phyloP scores from a whole-genome alignment of 2,329 filamentous ascomycete species.

The Aspergillus sp. region DNA sequence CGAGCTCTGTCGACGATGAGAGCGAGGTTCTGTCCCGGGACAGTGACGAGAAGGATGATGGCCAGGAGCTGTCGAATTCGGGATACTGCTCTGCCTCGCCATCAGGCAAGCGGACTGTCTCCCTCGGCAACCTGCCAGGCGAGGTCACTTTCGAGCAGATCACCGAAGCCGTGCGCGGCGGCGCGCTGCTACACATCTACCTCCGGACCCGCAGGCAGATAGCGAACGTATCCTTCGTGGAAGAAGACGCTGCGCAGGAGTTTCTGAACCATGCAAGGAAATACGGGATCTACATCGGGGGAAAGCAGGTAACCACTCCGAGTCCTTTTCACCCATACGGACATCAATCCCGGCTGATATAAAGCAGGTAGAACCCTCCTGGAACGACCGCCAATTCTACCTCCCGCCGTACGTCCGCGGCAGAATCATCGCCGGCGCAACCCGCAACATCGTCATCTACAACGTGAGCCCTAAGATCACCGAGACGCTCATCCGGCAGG shows the following conservation, averaged over 20 bases:
- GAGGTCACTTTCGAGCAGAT: conserved; percentile 58
- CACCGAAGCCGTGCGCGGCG: conserved; percentile 56
- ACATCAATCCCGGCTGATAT: too few relatives aligned
- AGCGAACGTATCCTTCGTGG: conserved; percentile 61
- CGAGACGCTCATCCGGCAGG: conserved; percentile 55
- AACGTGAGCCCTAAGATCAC: conserved; percentile 51
- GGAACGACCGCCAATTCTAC: conserved; percentile 62
- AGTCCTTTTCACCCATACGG: conserved; percentile 1
- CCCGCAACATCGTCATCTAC: conserved; percentile 63
- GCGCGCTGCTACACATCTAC: conserved; percentile 59
- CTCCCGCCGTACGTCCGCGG: conserved; percentile 54
- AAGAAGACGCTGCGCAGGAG: conserved; percentile 50
- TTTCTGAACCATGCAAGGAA: conserved; percentile 58
- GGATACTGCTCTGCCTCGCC: conserved; percentile 9
- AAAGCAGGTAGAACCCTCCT: conserved; percentile 58
- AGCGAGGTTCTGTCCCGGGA: conserved; percentile 12
- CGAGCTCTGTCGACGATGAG: conserved; percentile 17
- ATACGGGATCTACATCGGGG: conserved; percentile 59
- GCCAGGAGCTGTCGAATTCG: conserved; percentile 11
- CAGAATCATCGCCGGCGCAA: conserved; percentile 58
- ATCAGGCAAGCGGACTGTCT: conserved; percentile 33
- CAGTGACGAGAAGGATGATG: conserved; percentile 18
- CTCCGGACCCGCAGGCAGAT: conserved; percentile 50
- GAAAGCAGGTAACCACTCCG: conserved; percentile 50
- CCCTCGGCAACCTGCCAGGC: conserved; percentile 54